Evolutionary conservation across 768 basidiomycete genomes (phyloP), one percentile per base, ranked within the genome.

Genomic region (Lactarius sanguifluus): DNA sequence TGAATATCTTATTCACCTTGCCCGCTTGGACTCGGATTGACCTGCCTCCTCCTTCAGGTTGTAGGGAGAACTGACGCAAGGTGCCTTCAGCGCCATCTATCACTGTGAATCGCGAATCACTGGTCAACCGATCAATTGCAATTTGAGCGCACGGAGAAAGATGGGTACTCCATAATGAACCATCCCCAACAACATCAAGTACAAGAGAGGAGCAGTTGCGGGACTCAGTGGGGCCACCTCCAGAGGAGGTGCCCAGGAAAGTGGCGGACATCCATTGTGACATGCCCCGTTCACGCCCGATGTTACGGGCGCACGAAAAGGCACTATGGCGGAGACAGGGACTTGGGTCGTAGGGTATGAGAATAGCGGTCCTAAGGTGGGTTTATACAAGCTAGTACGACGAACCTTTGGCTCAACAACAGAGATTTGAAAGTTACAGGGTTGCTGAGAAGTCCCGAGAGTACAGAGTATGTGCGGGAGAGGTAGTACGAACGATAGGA

Each of bases 1-100:
- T 80, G 74, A 94, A 93, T 54, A 95, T 82, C 72, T 88, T 91
- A 3, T 77, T 76, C 34, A 94, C 79, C 64, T 77, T 83, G 41
- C 73, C 79, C 20, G 81, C 72, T 71, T 79, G 81, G 63, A 86
- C 72, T 71, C 79, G 81, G 63, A 86, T 71, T 58, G 64, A 16
- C 62, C 75, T 62, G 50, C 56, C 34, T 68, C 68, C 71, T 71
- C 68, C 71, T 71, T 66, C 38, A n/a, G 86, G 85, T 65, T 89
- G 86, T 5, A 78, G 75, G 20, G 79, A 76, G 69, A 92, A 87
- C 73, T 93, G 91, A 32, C 88, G 80, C 16, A 83, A 77, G 15
- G 91, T 92, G 41, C 92, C 92, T 76, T 92, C 90, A 16, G 89
- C 91, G 76, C 91, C 91, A 74, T 93, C 91, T 25, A 93, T 82